A percentile compares a stretch with the other conserved stretches of the same genome.
These are phyloP conservation scores for Myochromella boudieri DNA, from an alignment of 768 basidiomycete species.

Conservation along the genomic window DNA sequence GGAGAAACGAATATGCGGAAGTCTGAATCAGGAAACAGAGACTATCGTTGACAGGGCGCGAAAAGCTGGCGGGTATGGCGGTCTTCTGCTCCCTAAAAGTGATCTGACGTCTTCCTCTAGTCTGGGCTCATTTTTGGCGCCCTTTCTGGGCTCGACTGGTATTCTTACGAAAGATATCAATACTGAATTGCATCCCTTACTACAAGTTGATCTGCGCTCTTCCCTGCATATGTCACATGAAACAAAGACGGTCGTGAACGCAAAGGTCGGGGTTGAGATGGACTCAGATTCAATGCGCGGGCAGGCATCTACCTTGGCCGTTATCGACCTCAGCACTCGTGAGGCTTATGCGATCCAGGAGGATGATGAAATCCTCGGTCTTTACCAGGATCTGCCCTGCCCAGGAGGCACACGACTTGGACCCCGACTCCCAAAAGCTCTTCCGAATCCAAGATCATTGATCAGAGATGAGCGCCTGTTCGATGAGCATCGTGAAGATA, in stretches of 20 bases:
- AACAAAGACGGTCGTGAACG: conserved; percentile 28
- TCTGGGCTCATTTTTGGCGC: conserved; percentile 36
- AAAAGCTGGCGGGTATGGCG: conserved; percentile 12
- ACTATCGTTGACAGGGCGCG: conserved; percentile 13
- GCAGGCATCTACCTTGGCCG: conserved; percentile 9
- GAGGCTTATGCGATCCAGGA: background rate
- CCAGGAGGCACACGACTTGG: background rate
- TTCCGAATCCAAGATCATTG: conserved; percentile 27
- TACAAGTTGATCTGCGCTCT: background rate
- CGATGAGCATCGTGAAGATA: conserved; percentile 33
- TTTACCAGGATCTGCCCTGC: background rate
- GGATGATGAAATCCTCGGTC: background rate
- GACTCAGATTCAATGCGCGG: conserved; percentile 16
- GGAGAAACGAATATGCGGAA: conserved; percentile 44
- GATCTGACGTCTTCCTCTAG: conserved; percentile 22
- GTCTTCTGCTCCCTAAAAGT: background rate
- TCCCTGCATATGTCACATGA: background rate
- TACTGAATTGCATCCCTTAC: conserved; percentile 18
- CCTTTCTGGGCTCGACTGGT: conserved; percentile 22
- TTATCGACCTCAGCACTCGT: background rate
- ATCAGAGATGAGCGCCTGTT: conserved; percentile 60
- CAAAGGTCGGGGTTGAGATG: no score
- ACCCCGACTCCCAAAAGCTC: background rate
- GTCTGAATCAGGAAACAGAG: conserved; percentile 13
- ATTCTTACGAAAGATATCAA: conserved; percentile 20